Evolutionary conservation across 805 yeast genomes (phyloP).

Genomic region (Metschnikowia picachoensis): DNA sequence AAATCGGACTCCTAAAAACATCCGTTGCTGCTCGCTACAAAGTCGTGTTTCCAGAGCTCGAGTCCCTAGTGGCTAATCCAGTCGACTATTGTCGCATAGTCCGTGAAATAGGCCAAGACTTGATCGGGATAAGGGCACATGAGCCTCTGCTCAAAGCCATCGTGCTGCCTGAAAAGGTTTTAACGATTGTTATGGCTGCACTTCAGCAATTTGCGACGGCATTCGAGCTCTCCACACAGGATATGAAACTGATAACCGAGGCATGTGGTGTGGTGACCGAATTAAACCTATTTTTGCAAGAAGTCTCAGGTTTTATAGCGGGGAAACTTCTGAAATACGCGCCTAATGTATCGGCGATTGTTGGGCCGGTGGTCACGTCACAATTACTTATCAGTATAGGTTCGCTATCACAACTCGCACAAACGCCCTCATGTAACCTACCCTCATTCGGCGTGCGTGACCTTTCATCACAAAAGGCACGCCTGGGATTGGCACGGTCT

Average conservation of each 20-base stretch:
- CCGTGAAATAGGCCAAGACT: constrained; percentile 46
- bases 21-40: constrained; percentile 52
- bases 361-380: constrained; percentile 72
- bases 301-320: constrained; percentile 53
- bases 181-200: constrained; percentile 74
- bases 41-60: constrained; percentile 69
- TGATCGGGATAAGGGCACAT: constrained; percentile 26
- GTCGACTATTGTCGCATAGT: constrained; percentile 57
- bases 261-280: constrained; percentile 48
- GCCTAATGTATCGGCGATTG: constrained; percentile 72
- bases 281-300: constrained; percentile 40
- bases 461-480: constrained; percentile 26
- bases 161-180: constrained; percentile 59
- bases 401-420: constrained; percentile 60
- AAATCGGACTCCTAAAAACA: constrained; percentile 46
- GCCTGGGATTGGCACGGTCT: constrained; percentile 47
- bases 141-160: constrained; percentile 38
- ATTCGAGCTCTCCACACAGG: constrained; percentile 20
- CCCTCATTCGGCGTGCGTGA: constrained; percentile 66
- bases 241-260: constrained; percentile 34
- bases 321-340: constrained; percentile 56
- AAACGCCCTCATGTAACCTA: constrained; percentile 78
- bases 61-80: constrained; percentile 56
- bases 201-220: constrained; percentile 34
- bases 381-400: constrained; percentile 68